A percentile compares a stretch with the other conserved stretches of the same genome.
Evolutionary conservation across 768 basidiomycete species (phyloP).

Genomic region (Boletus barrowsii): DNA sequence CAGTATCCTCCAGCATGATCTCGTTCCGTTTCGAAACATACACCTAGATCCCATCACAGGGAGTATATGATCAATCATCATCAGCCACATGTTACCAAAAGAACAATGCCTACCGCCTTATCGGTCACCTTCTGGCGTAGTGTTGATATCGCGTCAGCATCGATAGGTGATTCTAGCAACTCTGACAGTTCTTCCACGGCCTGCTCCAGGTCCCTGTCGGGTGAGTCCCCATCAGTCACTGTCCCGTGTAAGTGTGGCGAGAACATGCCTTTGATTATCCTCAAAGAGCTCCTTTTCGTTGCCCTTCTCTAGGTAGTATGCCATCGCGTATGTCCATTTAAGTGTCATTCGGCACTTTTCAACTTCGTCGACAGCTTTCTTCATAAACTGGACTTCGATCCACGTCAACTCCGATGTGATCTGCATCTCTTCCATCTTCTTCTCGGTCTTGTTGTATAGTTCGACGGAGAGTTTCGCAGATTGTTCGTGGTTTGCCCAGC

Average conservation of each 20-base stretch:
- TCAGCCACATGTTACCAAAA: background rate
- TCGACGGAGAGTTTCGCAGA: constrained; percentile 96
- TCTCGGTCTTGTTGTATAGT: constrained; percentile 92
- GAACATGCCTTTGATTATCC: constrained; percentile 84
- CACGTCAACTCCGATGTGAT: constrained; percentile 87
- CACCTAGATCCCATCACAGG: constrained; percentile 41
- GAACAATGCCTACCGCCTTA: constrained; percentile 65
- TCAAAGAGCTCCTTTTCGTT: constrained; percentile 96
- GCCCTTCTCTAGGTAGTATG: constrained; percentile 87
- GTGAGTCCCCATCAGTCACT: background rate
- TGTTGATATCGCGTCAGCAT: constrained; percentile 74
- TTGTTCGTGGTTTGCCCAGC: constrained; percentile 99
- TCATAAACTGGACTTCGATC: constrained; percentile 99
- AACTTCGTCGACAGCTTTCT: constrained; percentile 93
- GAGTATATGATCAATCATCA: background rate
- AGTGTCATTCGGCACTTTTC: constrained; percentile 90
- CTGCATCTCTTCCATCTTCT: constrained; percentile 99
- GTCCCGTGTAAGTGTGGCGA: background rate
- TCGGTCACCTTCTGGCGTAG: constrained; percentile 93
- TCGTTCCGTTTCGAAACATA: constrained; percentile 98
- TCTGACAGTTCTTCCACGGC: constrained; percentile 96
- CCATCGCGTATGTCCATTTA: constrained; percentile 99
- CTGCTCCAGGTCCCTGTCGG: constrained; percentile 77
- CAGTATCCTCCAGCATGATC: constrained; percentile 93
- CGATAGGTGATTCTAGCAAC: constrained; percentile 87